These are phyloP conservation scores for Ambispora gerdemannii DNA, from an alignment of 192 early-diverging fungal genomes.

Conservation along the genomic window DNA sequence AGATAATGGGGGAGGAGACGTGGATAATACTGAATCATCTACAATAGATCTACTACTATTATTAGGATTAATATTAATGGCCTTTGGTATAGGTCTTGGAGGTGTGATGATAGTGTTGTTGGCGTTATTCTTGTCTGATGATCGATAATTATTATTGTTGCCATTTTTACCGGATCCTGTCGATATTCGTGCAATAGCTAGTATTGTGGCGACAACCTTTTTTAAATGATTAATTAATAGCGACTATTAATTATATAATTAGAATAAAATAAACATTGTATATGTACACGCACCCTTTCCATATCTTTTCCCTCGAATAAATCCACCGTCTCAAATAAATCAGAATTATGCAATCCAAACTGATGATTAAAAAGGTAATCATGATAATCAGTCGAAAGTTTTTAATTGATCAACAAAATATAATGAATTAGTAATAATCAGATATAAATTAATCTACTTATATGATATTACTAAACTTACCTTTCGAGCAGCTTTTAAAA, in stretches of 20 bases:
- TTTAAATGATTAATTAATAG: not conserved
- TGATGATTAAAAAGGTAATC: too few species aligned
- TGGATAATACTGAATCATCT: too few species aligned
- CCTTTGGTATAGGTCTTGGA: too few species aligned
- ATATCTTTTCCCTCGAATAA: constrained; percentile 81
- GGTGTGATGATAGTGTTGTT: too few species aligned
- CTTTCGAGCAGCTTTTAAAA: constrained; percentile 65
- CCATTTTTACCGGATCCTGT: not conserved
- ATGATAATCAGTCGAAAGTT: too few species aligned
- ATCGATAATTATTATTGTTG: too few species aligned
- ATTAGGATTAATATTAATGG: too few species aligned
- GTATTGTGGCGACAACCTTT: constrained; percentile 70
- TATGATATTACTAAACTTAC: constrained; percentile 30
- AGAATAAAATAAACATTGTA: not conserved
- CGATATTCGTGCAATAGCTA: constrained; percentile 61
- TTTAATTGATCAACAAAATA: too few species aligned
- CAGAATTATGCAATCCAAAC: constrained; percentile 69
- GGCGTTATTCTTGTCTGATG: too few species aligned
- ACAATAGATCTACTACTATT: too few species aligned
- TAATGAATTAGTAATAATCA: not conserved
- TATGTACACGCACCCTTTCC: constrained; percentile 43
- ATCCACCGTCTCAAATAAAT: constrained; percentile 79
- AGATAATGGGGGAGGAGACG: too few species aligned
- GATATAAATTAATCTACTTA: not conserved
- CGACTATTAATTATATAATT: not conserved